Base-by-base conservation (phyloP, 768 basidiomycete genomes). In the Daedaleopsis sinensis region DNA sequence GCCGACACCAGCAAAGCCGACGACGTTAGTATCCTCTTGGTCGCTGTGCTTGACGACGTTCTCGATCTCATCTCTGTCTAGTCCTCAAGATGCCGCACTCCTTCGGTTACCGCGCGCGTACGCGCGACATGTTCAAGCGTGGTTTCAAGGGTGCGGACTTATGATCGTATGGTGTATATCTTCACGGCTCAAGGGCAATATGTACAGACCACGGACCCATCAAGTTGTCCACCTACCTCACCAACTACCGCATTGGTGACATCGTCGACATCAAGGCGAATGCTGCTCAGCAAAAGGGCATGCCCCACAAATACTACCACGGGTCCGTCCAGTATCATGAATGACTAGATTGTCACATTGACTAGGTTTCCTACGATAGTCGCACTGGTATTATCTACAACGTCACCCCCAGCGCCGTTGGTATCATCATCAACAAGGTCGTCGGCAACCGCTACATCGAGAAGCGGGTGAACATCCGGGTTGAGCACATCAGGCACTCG, bases 211-310 rank as follows among this genome's bases (percentile, higher is more conserved):
- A 94, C 75, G 97, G 97, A 73, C 84, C 85, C 68, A 83, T 95
- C 64, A 91, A 91, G 76, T 63, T 98, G 73, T 95, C 96, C 66
- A 98, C 95, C 21, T 98, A 88, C 87, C 81, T 98, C 72, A 85
- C 90, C 78, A 87, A 88, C 81, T 99, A 91, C 87, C 87, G 87
- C 68, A 87, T 98, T 68, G 97, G 97, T 65, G 97, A 99, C 76
- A 97, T 98, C 70, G 97, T 99, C 70, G 97, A 99, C 81, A 98
- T 99, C 86, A 98, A 97, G 83, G 96, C 96, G 68, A 98, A 99
- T 74, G 87, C 96, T 62, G 93, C 97, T 47, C 93, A 97, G 79
- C 97, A 99, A 88, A 96, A 96, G 90, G 97, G 97, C 78, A 97
- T 98, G 94, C 96, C 96, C 77, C 96, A 98, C 85, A 98, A 98